Base-by-base conservation (phyloP, 2,329 filamentous ascomycete species). In the Aciculosporium take region DNA sequence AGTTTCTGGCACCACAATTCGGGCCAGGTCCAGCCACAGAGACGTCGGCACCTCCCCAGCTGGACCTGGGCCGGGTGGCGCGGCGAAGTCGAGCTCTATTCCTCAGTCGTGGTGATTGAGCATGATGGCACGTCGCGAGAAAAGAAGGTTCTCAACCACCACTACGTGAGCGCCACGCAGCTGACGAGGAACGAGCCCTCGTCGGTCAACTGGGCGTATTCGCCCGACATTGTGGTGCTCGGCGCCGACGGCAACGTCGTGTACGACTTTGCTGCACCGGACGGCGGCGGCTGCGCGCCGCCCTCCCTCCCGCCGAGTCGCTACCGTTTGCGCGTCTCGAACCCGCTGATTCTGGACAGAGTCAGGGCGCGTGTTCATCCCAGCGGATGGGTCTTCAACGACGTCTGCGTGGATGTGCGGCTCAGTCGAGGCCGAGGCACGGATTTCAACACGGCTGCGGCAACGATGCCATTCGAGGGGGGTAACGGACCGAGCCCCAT, bases 21-120 rank as follows among this genome's bases (percentile, higher is more conserved):
- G 28, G 53, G 56, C 3, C 49, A 48, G 6, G 43, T 44, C 8
- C 46, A 50, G 34, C 53, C 53, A 1, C 49, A 41, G n/a, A 42
- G 58, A 32, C 50, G 57, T 1, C 43, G 46, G 0, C 58, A 61
- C 31, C 46, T 61, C 39, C 58, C 58, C 7, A 61, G 58, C 44
- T 61, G 58, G 58, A 58, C 57, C 2, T 61, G 58, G 58, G 57
- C 58, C 2, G 58, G 58, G 2, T 61, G 58, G 58, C 49, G 52
- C 15, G 58, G 58, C 12, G 47, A 54, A 5, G 58, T 60, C 10
- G 58, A 60, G 24, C 46, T 61, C 33, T 51, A 54, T 44, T 60
- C 57, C 5, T 57, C 56, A 9, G 53, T 60, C 20, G 48, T 51
- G 2, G 51, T 60, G n/a, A 49, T 52, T 5, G 58, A 58, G 23